Evolutionary conservation across 768 basidiomycete genomes (phyloP), one percentile per base, ranked within the genome.

Genomic region (Gymnopilus junonius): DNA sequence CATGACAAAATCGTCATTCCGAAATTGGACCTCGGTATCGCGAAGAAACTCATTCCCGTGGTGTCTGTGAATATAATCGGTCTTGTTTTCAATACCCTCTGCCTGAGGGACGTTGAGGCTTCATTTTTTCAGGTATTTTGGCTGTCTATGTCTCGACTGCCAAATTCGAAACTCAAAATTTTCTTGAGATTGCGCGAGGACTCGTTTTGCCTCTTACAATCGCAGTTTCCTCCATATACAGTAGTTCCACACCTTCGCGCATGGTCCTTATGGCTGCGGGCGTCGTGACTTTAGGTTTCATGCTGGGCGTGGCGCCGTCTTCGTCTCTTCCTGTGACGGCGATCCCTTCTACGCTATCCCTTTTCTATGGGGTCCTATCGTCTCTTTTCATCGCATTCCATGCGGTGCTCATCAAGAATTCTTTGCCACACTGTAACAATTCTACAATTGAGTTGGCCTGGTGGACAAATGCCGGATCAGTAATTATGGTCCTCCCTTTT

Each of bases 191-290:
- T 69, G 94, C 93, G 1, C 80, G 93, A 67, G 93, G 94, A 0
- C 83, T 96, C 37, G 89, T 93, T 3, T 81, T 96, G 4, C 94
- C 94, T 0, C 81, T 93, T 51, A 96, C 94, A 1, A 92, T 95
- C 59, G 64, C 85, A 25, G 86, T 94, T 43, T 90, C 91, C 2
- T 88, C 87, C 39, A 45, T 86, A 20, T 76, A 87, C 63, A 87
- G 87, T 2, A 81, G 79, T 21, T 78, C 85, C 6, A 70, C 76
- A 0, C 91, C 92, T 0, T 80, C 88, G 5, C 20, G 63, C 8
- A 78, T 82, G 25, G 86, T 92, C 12, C 72, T 93, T 17, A 42
- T 76, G 4, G 88, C 90, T 11, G 89, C 90, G 10, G 76, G 70
- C 5, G 69, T 86, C 23, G 94, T 95, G 45, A 90, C 90, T 0